Evolutionary conservation across 208 protist genomes (phyloP), one percentile per base, ranked within the genome.

Genomic region (Zelonia costaricensis): DNA sequence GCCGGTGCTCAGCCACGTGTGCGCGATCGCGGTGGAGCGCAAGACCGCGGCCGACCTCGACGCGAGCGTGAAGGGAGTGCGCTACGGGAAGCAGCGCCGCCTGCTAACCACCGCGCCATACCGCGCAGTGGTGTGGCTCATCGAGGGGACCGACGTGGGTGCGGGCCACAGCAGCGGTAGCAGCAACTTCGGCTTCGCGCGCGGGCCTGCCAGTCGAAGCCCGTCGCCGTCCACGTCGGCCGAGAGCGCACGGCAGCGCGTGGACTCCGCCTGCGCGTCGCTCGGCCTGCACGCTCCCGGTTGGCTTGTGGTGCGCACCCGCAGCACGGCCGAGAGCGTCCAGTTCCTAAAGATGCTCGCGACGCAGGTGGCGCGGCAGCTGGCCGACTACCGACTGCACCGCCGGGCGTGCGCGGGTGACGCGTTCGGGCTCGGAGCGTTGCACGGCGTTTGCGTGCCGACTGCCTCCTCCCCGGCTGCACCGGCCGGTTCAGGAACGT

Each of bases 41-140:
- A 94, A 94, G 66, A 94, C 88, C 0, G 62, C 76, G 3, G 74
- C 69, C 4, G 88, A 94, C 48, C 74, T 94, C 38, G 78, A 86
- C 43, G 78, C 78, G 27, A 90, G 82, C 44, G 82, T 91, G 40
- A 78, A 86, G 22, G 64, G 71, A 31, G 64, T 69, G 12, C 81
- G 88, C 12, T 94, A 92, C 57, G 39, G 68, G 28, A 74, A 91
- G 51, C 88, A 94, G 68, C 76, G 84, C n/a, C 73, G 71, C 6
- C 47, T 92, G 44, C 69, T 94, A n/a, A 39, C 73, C 16, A 42
- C 46, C 23, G 75, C 76, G 5, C 84, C 82, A 3, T 91, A 82
- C 62, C 61, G 54, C 12, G 49, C 74, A 2, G 70, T 94, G 3
- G 54, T 94, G 18, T 94, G 88, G 84, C 51, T 94, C 5, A 67